phyloP scores from a whole-genome alignment of 2,329 filamentous ascomycete species.

The Talaromyces funiculosus region DNA sequence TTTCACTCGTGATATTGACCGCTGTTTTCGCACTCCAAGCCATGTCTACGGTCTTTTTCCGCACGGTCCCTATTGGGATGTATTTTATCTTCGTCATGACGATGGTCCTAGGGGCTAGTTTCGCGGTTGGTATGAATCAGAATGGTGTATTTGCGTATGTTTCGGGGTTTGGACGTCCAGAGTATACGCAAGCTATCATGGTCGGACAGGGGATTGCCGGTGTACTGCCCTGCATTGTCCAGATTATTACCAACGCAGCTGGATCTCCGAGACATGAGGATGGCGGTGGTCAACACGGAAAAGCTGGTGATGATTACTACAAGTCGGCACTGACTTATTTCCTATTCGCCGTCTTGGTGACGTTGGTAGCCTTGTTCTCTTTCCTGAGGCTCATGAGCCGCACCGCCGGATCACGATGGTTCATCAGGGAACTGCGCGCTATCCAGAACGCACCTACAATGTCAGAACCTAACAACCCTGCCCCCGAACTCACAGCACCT shows the following conservation, averaged over 20 bases:
- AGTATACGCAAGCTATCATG: conserved; percentile 97
- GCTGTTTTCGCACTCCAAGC: conserved; percentile 71
- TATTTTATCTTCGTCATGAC: conserved; percentile 80
- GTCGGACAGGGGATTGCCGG: conserved; percentile 87
- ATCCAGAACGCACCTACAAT: conserved; percentile 8
- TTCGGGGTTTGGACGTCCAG: conserved; percentile 72
- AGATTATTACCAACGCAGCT: conserved; percentile 75
- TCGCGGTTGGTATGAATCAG: conserved; percentile 79
- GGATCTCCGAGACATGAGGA: conserved; percentile 39
- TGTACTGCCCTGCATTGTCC: conserved; percentile 78
- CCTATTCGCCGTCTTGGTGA: conserved; percentile 75
- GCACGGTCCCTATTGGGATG: conserved; percentile 52
- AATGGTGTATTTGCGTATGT: conserved; percentile 94
- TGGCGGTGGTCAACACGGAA: conserved; percentile 22
- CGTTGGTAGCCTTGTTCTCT: conserved; percentile 61
- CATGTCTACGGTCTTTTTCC: conserved; percentile 67
- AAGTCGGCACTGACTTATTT: conserved; percentile 87
- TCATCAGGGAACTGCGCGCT: conserved; percentile 14
- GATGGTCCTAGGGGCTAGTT: conserved; percentile 73
- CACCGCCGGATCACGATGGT: conserved; percentile 15
- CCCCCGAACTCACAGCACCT: not conserved
- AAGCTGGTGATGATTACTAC: conserved; percentile 41
- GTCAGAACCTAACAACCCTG: conserved; percentile 4
- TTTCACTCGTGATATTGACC: conserved; percentile 72
- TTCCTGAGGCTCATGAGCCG: conserved; percentile 68